Conservation (phyloP, 768 basidiomycete genomes). For the Suillus subluteus region DNA sequence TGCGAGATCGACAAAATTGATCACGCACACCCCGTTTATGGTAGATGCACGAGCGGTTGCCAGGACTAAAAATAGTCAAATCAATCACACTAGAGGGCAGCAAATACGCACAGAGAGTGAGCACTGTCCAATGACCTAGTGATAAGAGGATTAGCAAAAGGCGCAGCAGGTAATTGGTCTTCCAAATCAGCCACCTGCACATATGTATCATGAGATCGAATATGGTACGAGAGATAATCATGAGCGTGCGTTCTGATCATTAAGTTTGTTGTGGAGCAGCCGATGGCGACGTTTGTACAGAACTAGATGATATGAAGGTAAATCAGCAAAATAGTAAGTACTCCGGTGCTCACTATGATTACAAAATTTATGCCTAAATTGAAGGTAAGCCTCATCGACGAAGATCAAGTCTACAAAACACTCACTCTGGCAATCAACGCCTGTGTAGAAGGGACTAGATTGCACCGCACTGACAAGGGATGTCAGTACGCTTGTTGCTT, state of each 20-base stretch:
- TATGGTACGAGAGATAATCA: background rate
- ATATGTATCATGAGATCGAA: background rate
- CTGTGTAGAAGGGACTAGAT: background rate
- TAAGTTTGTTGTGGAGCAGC: slow-evolving; percentile 4
- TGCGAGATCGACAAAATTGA: background rate
- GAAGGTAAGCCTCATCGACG: background rate
- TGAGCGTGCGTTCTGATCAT: background rate
- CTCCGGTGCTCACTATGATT: background rate
- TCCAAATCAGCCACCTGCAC: slow-evolving; percentile 6
- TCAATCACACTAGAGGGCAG: no score
- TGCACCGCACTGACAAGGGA: background rate
- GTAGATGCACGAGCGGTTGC: background rate
- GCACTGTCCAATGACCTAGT: background rate
- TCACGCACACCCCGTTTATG: background rate
- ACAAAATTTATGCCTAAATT: background rate
- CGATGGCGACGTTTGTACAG: background rate
- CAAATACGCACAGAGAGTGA: background rate
- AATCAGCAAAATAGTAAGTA: no score
- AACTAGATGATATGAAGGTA: background rate
- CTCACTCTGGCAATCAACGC: background rate
- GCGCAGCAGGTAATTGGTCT: background rate
- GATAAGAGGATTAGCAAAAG: background rate
- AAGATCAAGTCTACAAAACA: background rate
- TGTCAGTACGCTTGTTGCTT: background rate
- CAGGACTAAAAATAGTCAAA: background rate